Percentiles rank a stretch among this genome's conserved stretches.
Evolutionary conservation across 805 yeast species (phyloP).

Genomic region (Candida silvicultrix): DNA sequence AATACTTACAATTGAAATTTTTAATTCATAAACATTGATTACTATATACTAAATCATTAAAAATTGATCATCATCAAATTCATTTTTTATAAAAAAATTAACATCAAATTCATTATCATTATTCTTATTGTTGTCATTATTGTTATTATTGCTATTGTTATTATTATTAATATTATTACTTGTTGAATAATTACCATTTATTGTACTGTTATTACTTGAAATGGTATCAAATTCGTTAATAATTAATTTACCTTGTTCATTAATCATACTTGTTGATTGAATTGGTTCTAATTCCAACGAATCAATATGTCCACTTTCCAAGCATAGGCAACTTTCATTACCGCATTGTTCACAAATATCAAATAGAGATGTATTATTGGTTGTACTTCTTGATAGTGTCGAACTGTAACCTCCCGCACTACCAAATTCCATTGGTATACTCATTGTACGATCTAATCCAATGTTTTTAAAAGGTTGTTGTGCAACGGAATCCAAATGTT

Average conservation of each 20-base stretch:
- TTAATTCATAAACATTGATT: no score
- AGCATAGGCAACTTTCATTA: background rate
- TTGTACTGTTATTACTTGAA: background rate
- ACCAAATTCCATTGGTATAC: background rate
- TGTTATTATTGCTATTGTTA: background rate
- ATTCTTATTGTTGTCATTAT: constrained; percentile 4
- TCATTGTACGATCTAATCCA: background rate
- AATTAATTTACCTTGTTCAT: background rate
- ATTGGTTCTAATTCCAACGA: no score
- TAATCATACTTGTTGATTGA: no score
- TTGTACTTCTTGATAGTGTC: constrained; percentile 7
- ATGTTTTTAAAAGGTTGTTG: background rate
- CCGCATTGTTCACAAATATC: background rate
- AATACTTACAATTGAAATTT: no score
- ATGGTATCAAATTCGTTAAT: no score
- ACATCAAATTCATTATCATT: constrained; percentile 6
- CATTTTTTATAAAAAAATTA: constrained; percentile 3
- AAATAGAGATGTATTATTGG: background rate
- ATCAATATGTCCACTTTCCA: background rate
- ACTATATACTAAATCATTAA: constrained; percentile 6
- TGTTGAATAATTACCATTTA: background rate
- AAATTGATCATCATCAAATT: constrained; percentile 11
- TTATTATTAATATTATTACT: background rate
- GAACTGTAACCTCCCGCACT: no score
- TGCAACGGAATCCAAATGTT: background rate